Conservation (phyloP, 164 flowering plant species). For the Berberis thunbergii region DNA sequence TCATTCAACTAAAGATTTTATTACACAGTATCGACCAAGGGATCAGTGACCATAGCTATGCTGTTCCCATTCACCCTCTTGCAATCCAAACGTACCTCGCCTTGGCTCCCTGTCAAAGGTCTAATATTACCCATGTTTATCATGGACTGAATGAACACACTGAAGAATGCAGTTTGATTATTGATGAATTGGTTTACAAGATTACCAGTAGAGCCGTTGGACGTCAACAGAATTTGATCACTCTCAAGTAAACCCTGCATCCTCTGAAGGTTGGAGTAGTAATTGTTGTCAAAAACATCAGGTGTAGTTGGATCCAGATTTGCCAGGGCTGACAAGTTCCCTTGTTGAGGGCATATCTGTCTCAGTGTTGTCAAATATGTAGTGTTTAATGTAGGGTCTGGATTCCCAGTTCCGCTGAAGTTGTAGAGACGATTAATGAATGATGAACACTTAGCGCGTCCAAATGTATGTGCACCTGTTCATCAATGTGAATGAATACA, state of each 20-base stretch:
- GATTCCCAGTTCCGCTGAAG: slow-evolving; percentile 18
- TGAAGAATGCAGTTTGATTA: slow-evolving; percentile 29
- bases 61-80: slow-evolving; percentile 15
- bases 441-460: slow-evolving; percentile 22
- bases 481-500: too few species aligned
- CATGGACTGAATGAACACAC: slow-evolving; percentile 30
- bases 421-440: slow-evolving; percentile 26
- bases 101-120: slow-evolving; percentile 17
- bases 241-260: slow-evolving; percentile 31
- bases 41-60: too few species aligned
- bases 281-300: slow-evolving; percentile 31
- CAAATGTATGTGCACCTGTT: slow-evolving; percentile 45
- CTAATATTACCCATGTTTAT: slow-evolving; percentile 37
- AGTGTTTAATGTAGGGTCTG: slow-evolving; percentile 31
- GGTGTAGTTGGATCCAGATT: slow-evolving; percentile 33
- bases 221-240: slow-evolving; percentile 37
- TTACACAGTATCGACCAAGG: too few species aligned
- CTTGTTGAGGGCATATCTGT: slow-evolving; percentile 28
- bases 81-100: slow-evolving; percentile 18
- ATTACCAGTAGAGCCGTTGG: slow-evolving; percentile 18
- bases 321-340: slow-evolving; percentile 1
- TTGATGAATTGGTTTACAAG: slow-evolving; percentile 23
- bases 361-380: slow-evolving; percentile 23
- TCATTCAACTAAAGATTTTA: too few species aligned
- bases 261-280: slow-evolving; percentile 32